These are phyloP conservation scores for Eimeria sp. DNA, from an alignment of 169 alveolate species.

Conservation along the genomic window DNA sequence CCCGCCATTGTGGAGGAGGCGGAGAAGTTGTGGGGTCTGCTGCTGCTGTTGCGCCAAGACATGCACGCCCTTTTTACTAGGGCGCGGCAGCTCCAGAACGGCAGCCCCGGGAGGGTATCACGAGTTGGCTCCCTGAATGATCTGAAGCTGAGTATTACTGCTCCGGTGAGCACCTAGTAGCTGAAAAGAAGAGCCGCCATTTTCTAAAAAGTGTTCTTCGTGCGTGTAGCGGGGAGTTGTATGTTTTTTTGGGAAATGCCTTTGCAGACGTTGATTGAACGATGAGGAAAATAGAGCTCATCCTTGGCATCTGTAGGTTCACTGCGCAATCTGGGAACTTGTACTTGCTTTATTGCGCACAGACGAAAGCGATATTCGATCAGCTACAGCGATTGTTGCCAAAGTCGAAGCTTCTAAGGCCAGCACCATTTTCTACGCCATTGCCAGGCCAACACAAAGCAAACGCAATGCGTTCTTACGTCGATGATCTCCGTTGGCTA, in stretches of 20 bases:
- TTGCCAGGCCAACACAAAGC: background rate
- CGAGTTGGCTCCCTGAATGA: conserved; percentile 71
- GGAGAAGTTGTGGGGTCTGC: conserved; percentile 44
- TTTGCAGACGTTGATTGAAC: background rate
- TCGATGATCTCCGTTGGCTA: conserved; percentile 82
- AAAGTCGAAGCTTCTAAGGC: background rate
- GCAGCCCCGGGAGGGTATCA: background rate
- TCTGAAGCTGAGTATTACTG: conserved; percentile 46
- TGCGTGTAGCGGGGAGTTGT: background rate
- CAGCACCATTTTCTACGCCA: background rate
- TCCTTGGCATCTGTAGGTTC: background rate
- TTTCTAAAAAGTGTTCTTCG: background rate
- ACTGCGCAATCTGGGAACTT: background rate
- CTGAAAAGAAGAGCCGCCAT: background rate
- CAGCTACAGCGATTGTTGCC: background rate
- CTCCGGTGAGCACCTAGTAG: conserved; percentile 20
- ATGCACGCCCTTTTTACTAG: conserved; percentile 37
- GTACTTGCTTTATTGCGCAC: background rate
- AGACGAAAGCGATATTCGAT: conserved; percentile 18
- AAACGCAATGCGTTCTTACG: conserved; percentile 4
- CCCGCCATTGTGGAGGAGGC: conserved; percentile 53
- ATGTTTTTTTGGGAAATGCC: background rate
- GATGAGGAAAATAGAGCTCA: background rate
- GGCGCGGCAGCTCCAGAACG: conserved; percentile 45
- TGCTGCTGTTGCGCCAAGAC: conserved; percentile 53